phyloP scores from a whole-genome alignment of 305 asterid genomes.

The Rubia tinctorum region DNA sequence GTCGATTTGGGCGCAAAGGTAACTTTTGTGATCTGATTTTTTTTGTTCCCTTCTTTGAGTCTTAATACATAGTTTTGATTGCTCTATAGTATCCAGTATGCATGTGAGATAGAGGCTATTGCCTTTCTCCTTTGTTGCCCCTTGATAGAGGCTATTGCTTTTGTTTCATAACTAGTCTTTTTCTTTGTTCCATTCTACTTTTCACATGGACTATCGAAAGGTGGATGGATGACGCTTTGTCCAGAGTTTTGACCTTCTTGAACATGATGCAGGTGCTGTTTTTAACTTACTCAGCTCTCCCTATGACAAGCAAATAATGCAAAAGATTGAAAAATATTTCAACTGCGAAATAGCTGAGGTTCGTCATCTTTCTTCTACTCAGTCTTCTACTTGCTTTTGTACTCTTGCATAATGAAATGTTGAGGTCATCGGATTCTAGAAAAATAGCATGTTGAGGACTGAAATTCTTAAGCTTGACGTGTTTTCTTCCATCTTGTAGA shows the following conservation, averaged over 20 bases:
- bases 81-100: too few species aligned
- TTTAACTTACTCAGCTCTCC: constrained; percentile 61
- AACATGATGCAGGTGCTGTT: constrained; percentile 61
- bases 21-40: constrained; percentile 1
- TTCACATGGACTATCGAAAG: too few species aligned
- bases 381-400: background rate
- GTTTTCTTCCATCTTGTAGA: constrained; percentile 34
- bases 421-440: too few species aligned
- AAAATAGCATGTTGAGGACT: background rate
- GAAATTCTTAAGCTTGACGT: background rate
- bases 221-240: too few species aligned
- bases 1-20: constrained; percentile 99
- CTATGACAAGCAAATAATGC: constrained; percentile 50
- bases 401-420: background rate
- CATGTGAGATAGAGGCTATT: background rate
- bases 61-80: background rate
- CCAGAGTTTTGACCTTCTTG: constrained; percentile 6
- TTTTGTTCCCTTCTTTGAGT: constrained; percentile 1
- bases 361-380: background rate
- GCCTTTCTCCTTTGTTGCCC: background rate
- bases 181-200: background rate
- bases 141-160: too few species aligned
- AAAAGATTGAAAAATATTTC: constrained; percentile 68
- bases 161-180: background rate
- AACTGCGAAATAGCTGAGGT: constrained; percentile 55